These are phyloP conservation scores for Diplodia scrobiculata DNA, from an alignment of 2,329 filamentous ascomycete genomes.

Conservation along the genomic window DNA sequence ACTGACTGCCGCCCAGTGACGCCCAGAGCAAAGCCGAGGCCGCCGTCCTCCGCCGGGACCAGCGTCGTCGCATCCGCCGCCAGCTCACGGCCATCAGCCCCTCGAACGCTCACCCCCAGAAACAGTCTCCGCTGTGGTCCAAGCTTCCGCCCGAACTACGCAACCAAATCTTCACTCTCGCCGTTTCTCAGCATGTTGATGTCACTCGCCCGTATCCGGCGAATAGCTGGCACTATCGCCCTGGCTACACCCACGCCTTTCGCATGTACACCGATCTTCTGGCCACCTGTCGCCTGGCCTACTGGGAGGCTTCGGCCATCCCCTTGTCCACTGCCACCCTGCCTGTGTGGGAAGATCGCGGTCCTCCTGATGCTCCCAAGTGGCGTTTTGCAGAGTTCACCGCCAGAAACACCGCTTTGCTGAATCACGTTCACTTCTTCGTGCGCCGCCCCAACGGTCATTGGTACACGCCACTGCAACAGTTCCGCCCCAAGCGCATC, in stretches of 20 bases:
- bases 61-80: slow-evolving; percentile 29
- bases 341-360: slow-evolving; percentile 25
- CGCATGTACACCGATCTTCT: slow-evolving; percentile 42
- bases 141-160: slow-evolving; percentile 37
- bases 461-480: slow-evolving; percentile 15
- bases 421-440: slow-evolving; percentile 28
- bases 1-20: neutral
- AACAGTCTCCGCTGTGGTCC: slow-evolving; percentile 35
- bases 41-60: neutral
- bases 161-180: slow-evolving; percentile 34
- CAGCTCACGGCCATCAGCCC: slow-evolving; percentile 33
- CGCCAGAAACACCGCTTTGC: slow-evolving; percentile 9
- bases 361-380: neutral
- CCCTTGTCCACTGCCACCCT: slow-evolving; percentile 39
- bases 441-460: slow-evolving; percentile 13
- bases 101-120: slow-evolving; percentile 33
- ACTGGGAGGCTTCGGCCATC: slow-evolving; percentile 44
- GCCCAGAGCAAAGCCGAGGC: neutral
- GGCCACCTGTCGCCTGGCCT: slow-evolving; percentile 45
- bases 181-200: slow-evolving; percentile 32
- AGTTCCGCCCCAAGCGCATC: slow-evolving; percentile 44
- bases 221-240: slow-evolving; percentile 31
- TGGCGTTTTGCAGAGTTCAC: slow-evolving; percentile 7
- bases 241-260: slow-evolving; percentile 38
- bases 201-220: slow-evolving; percentile 28